Evolutionary conservation across 2,329 filamentous ascomycete genomes (phyloP).

Genomic region (Cryphonectria radicalis): DNA sequence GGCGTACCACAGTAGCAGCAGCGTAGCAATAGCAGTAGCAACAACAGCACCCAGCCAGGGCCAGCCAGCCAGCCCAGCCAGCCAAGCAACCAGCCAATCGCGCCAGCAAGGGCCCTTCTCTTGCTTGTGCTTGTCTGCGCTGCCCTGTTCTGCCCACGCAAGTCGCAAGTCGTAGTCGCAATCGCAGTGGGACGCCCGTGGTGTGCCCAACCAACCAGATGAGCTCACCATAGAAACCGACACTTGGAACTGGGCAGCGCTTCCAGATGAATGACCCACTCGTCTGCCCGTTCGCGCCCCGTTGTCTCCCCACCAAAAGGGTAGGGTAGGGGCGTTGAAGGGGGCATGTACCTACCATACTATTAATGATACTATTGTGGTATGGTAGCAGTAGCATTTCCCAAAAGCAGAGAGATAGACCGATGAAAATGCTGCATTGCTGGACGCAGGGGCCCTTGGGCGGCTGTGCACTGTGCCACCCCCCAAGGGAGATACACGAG

Average conservation of each 20-base stretch:
- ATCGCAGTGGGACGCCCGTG: constrained; percentile 16
- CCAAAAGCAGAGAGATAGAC: not conserved
- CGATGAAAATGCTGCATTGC: not conserved
- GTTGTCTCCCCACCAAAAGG: not conserved
- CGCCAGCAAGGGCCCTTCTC: not conserved
- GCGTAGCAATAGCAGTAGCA: not conserved
- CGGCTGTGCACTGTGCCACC: not conserved
- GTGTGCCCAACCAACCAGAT: constrained; percentile 20
- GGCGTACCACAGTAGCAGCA: not conserved
- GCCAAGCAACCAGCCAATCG: too few relatives aligned
- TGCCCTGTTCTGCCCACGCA: constrained; percentile 2
- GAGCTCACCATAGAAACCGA: not conserved
- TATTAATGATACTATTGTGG: not conserved
- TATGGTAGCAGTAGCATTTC: not conserved
- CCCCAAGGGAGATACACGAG: not conserved
- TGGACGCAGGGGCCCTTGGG: not conserved
- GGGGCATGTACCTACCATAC: not conserved
- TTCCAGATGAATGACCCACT: constrained; percentile 16
- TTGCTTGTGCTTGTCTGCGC: not conserved
- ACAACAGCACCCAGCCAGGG: not conserved
- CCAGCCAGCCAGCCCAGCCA: not conserved
- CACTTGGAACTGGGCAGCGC: constrained; percentile 4
- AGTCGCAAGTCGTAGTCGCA: constrained; percentile 2
- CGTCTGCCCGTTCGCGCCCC: not conserved
- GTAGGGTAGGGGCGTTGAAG: not conserved